Evolutionary conservation across 495 filamentous ascomycete species (phyloP).

Genomic region (Neurospora sp.): DNA sequence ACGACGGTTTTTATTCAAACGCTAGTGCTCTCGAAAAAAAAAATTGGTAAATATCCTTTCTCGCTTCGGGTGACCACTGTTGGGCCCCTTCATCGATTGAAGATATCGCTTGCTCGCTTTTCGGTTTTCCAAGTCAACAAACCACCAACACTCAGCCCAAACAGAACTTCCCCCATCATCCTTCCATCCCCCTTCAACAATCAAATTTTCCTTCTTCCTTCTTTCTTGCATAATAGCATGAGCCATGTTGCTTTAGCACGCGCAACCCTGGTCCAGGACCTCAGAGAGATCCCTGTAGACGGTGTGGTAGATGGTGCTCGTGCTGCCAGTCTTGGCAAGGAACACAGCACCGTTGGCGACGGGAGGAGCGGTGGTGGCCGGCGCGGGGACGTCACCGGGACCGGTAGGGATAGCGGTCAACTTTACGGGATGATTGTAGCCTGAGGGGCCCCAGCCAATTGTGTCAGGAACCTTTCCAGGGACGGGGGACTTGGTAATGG

Average conservation of each 20-base stretch:
- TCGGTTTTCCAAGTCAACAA: neutral
- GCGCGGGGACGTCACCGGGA: neutral
- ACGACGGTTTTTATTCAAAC: neutral
- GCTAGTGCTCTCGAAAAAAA: neutral
- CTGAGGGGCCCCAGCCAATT: conserved; percentile 18
- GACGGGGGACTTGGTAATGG: neutral
- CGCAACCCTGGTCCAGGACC: conserved; percentile 5
- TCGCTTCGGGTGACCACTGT: neutral
- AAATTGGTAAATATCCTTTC: neutral
- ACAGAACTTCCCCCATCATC: neutral
- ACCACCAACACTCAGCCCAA: neutral
- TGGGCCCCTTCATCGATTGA: neutral
- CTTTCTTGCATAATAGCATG: neutral
- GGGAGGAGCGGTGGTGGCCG: conserved; percentile 4
- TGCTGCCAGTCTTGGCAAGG: neutral
- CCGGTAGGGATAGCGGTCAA: conserved; percentile 7
- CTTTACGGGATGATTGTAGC: conserved; percentile 16
- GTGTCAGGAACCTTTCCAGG: conserved; percentile 19
- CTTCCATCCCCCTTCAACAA: neutral
- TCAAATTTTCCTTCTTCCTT: neutral
- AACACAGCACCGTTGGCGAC: neutral
- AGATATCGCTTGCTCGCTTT: neutral
- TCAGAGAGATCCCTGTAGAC: conserved; percentile 19
- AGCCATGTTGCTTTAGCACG: neutral
- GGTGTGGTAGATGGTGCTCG: conserved; percentile 17